Evolutionary conservation across 2,329 filamentous ascomycete genomes (phyloP), one percentile per base, ranked within the genome.

Genomic region (Mycosphaerella sp.): DNA sequence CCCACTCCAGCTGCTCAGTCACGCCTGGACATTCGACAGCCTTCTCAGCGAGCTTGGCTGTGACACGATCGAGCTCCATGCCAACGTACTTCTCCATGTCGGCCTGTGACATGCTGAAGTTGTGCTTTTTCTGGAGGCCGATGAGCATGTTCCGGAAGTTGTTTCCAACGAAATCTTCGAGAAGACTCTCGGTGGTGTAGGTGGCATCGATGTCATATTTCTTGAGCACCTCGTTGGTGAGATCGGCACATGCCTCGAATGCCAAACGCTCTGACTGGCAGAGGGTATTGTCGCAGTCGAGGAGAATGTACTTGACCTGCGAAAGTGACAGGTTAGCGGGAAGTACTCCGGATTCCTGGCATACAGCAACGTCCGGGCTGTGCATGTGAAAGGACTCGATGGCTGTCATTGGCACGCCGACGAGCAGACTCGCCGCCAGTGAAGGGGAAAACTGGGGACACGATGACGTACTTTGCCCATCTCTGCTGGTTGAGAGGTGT

Each of bases 111-210:
- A 95, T 81, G 50, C 78, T 74, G 73, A 95, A 92, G 72, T 79
- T 77, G 78, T 88, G 84, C 72, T 87, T 85, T 71, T 82, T 75
- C 72, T 90, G 84, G 57, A 95, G 82, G 57, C 82, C 83, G 55
- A 77, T 73, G 74, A 95, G 84, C 88, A 95, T 95, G 73, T 89
- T 88, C 63, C 89, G 88, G 80, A 95, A 95, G 80, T 95, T 95
- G 72, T 93, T 86, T 65, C 91, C 90, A 64, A 95, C 89, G 67
- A 95, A 95, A 74, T 95, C 87, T 64, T 79, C 76, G 74, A 95
- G 87, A 60, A 95, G 84, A 56, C 83, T 79, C 45, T 84, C 81
- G 67, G 86, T 86, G 3, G 87, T 90, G 77, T 95, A 95, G 69
- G 80, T 82, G 64, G 82, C 78, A 26, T 77, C 67, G 65, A 89